Percentiles rank a stretch among this genome's conserved stretches.
Evolutionary conservation across 148 eudicot species (phyloP).

Genomic region (Vaccinium corymbosum): DNA sequence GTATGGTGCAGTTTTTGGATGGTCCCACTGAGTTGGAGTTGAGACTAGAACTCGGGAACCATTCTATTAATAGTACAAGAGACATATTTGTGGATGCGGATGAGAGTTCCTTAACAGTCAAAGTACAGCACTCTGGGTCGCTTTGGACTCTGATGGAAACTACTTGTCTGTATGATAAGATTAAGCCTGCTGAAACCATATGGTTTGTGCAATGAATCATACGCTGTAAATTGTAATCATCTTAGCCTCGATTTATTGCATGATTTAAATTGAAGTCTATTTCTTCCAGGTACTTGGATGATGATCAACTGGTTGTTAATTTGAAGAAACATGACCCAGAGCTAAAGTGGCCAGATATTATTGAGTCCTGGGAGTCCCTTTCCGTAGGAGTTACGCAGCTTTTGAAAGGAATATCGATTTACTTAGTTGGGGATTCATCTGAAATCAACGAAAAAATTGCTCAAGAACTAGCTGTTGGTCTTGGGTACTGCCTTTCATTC

Average conservation of each 20-base stretch:
- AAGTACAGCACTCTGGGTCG: constrained; percentile 40
- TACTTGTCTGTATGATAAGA: constrained; percentile 57
- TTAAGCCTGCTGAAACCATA: constrained; percentile 94
- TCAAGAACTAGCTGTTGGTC: constrained; percentile 81
- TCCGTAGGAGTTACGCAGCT: constrained; percentile 66
- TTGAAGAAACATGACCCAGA: constrained; percentile 85
- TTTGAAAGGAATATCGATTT: constrained; percentile 74
- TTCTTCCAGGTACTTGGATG: constrained; percentile 75
- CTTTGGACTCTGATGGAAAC: constrained; percentile 65
- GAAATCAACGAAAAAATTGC: constrained; percentile 79
- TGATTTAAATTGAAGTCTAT: constrained; percentile 11
- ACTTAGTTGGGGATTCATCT: constrained; percentile 79
- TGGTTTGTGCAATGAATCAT: constrained; percentile 44
- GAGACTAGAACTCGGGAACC: constrained; percentile 52
- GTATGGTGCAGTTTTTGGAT: constrained; percentile 71
- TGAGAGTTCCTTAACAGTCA: constrained; percentile 55
- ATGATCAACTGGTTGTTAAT: constrained; percentile 67
- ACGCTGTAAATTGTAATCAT: background rate
- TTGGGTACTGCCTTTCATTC: constrained; percentile 47
- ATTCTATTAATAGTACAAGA: constrained; percentile 40
- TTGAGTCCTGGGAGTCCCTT: constrained; percentile 93
- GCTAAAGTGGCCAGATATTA: constrained; percentile 85
- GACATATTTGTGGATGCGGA: constrained; percentile 69
- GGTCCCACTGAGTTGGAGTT: constrained; percentile 77
- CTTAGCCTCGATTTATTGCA: background rate